A percentile compares a stretch with the other conserved stretches of the same genome.
Conservation (phyloP, 306 rosid genomes). For the Prunus mume region DNA sequence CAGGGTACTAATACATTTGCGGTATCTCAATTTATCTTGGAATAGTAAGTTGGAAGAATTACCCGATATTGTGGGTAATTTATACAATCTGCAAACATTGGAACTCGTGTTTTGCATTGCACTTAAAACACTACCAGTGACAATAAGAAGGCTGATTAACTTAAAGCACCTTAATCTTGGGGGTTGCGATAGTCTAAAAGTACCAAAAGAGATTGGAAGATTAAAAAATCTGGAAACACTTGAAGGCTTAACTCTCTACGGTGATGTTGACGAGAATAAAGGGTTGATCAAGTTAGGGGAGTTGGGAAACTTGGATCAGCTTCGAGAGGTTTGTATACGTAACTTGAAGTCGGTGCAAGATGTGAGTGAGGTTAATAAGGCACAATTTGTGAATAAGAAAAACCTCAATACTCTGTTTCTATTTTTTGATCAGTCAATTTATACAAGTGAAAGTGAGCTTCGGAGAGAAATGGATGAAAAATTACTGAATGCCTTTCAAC, state of each 20-base stretch:
- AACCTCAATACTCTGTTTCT: background rate
- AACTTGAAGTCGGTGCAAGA: background rate
- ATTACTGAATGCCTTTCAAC: conserved; percentile 2
- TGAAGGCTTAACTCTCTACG: accelerated
- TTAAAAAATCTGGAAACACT: background rate
- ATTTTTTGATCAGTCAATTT: background rate
- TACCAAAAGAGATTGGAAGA: conserved; percentile 1
- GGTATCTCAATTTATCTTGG: background rate
- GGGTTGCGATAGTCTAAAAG: accelerated
- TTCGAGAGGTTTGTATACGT: background rate
- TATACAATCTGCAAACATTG: conserved; percentile 4
- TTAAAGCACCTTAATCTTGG: background rate
- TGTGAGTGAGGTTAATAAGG: background rate
- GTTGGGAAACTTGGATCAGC: background rate
- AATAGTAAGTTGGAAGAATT: background rate
- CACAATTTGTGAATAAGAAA: conserved; percentile 1
- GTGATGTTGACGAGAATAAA: background rate
- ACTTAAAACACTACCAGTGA: background rate
- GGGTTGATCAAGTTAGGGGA: background rate
- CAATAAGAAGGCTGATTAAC: background rate
- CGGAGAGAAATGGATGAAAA: background rate
- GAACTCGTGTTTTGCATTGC: background rate
- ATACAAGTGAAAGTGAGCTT: too few species aligned
- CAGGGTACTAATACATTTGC: background rate
- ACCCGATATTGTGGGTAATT: background rate